phyloP scores from a whole-genome alignment of 192 early-diverging fungal genomes.

The Podila horticola region DNA sequence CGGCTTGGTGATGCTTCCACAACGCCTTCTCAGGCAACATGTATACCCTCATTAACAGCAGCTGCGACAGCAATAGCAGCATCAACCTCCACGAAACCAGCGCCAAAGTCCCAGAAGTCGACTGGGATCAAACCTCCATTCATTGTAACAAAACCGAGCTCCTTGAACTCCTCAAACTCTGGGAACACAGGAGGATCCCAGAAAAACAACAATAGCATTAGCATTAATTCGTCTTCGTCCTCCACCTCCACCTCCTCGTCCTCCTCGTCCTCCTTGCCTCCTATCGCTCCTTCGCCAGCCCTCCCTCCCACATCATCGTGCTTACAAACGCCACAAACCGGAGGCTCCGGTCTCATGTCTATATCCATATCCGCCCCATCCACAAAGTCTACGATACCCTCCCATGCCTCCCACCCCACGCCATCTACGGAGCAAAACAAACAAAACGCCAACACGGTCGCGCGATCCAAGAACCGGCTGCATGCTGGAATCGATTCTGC shows the following conservation, averaged over 20 bases:
- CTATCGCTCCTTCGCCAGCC: constrained; percentile 20
- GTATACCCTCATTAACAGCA: neutral
- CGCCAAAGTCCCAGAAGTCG: constrained; percentile 13
- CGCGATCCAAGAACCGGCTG: constrained; percentile 21
- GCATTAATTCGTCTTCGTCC: neutral
- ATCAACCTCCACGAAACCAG: constrained; percentile 5
- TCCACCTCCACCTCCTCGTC: neutral
- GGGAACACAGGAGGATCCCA: neutral
- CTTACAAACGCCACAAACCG: constrained; percentile 2
- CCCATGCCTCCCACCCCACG: neutral
- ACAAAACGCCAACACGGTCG: neutral
- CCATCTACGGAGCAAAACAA: neutral
- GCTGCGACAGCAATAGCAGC: neutral
- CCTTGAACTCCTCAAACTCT: neutral
- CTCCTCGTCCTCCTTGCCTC: constrained; percentile 9
- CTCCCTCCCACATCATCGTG: neutral
- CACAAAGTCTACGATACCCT: neutral
- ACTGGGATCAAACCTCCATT: constrained; percentile 37
- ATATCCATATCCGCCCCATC: neutral
- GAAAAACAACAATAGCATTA: neutral
- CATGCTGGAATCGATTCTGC: constrained; percentile 35
- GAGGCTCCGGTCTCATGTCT: neutral
- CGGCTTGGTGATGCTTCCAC: constrained; percentile 13
- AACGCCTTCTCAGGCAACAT: neutral
- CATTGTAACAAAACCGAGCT: constrained; percentile 33